Conservation (phyloP, 2,329 filamentous ascomycete species). For the Pseudogymnoascus sp. region DNA sequence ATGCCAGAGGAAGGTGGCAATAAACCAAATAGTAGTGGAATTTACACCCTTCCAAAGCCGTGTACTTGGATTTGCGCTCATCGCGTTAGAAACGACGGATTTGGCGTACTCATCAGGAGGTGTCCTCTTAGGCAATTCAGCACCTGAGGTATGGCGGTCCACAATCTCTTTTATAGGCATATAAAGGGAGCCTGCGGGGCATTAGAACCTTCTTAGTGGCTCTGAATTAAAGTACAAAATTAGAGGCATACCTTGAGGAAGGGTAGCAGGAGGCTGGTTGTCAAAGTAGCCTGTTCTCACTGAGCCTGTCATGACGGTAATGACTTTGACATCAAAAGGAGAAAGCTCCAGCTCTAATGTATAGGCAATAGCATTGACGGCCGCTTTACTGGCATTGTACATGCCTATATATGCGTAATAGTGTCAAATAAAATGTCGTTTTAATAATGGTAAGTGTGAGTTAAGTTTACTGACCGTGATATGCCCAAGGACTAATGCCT, state of each 20-base stretch:
- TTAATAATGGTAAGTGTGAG: slow-evolving; percentile 12
- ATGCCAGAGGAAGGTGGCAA: slow-evolving; percentile 16
- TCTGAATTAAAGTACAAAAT: not conserved
- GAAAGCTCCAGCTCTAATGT: slow-evolving; percentile 17
- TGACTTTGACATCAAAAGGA: slow-evolving; percentile 18
- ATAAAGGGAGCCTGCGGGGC: slow-evolving; percentile 14
- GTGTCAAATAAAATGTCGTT: slow-evolving; percentile 8
- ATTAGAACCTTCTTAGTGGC: not conserved
- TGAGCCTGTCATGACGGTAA: slow-evolving; percentile 17
- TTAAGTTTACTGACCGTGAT: slow-evolving; percentile 36
- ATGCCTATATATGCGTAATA: slow-evolving; percentile 11
- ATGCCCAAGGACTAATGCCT: slow-evolving; percentile 27
- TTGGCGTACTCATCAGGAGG: slow-evolving; percentile 15
- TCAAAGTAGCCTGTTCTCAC: slow-evolving; percentile 20
- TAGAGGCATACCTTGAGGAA: slow-evolving; percentile 11
- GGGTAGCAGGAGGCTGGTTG: slow-evolving; percentile 12
- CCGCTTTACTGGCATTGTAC: slow-evolving; percentile 21
- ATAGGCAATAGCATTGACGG: slow-evolving; percentile 15
- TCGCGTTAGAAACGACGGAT: slow-evolving; percentile 17
- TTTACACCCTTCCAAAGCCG: slow-evolving; percentile 17
- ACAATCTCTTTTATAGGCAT: slow-evolving; percentile 16
- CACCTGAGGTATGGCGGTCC: slow-evolving; percentile 12
- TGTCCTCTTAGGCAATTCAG: not conserved
- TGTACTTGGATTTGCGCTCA: slow-evolving; percentile 18
- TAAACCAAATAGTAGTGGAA: slow-evolving; percentile 14